Percentiles rank a stretch among this genome's conserved stretches.
These are phyloP conservation scores for Pelargonium cotyledonis DNA, from an alignment of 441 rosid species.

Conservation along the genomic window DNA sequence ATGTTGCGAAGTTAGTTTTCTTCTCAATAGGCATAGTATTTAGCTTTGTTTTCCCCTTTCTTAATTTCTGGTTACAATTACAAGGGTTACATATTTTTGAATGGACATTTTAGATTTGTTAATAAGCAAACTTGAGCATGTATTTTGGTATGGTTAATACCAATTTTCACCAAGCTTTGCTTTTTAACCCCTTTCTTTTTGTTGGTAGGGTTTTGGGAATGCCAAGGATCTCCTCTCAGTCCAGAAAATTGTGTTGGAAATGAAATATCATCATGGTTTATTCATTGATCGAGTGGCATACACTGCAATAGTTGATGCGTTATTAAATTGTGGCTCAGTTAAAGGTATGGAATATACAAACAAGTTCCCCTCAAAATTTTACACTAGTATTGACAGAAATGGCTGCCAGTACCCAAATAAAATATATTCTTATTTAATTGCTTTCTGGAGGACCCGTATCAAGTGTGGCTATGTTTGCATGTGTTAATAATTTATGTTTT, in stretches of 20 bases:
- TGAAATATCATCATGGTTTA: conserved; percentile 42
- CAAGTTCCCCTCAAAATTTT: neutral
- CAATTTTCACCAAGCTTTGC: neutral
- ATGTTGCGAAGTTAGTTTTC: neutral
- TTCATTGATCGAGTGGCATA: conserved; percentile 56
- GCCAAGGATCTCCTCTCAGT: conserved; percentile 45
- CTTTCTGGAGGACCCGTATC: neutral
- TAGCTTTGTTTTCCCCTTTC: neutral
- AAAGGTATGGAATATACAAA: conserved; percentile 34
- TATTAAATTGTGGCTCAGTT: conserved; percentile 50
- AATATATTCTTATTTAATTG: neutral
- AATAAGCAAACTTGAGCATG: too few species aligned
- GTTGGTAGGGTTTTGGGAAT: conserved; percentile 48
- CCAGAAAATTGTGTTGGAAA: conserved; percentile 41
- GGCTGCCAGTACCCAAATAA: neutral
- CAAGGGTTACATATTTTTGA: neutral
- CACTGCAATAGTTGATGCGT: conserved; percentile 59
- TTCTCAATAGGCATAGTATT: neutral
- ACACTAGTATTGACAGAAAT: neutral
- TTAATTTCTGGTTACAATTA: neutral
- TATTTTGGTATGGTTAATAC: neutral
- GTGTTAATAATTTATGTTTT: neutral
- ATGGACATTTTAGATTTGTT: conserved; percentile 8
- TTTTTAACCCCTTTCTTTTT: neutral
- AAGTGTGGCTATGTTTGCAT: neutral